Percentiles rank a stretch among this genome's conserved stretches.
Evolutionary conservation across 2,329 filamentous ascomycete genomes (phyloP).

Genomic region (Fulvia fulva): DNA sequence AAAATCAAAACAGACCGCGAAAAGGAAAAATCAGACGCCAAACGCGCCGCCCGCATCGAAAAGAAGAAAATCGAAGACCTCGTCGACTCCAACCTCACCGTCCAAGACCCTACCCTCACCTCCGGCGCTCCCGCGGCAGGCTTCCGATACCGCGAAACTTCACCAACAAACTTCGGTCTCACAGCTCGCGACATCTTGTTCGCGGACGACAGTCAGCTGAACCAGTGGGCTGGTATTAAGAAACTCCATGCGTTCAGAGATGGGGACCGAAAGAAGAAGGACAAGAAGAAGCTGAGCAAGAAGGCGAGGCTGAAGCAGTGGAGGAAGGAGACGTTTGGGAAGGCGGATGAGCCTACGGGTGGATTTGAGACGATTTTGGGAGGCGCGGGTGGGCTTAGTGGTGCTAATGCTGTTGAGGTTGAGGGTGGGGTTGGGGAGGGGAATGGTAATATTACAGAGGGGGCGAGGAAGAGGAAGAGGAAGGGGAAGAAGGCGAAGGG

Average conservation of each 20-base stretch:
- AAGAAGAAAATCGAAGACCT: slow-evolving; percentile 79
- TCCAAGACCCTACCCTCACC: slow-evolving; percentile 60
- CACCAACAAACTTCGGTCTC: slow-evolving; percentile 83
- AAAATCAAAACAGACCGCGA: slow-evolving; percentile 41
- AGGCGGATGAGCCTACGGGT: slow-evolving; percentile 50
- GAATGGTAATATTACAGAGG: slow-evolving; percentile 14
- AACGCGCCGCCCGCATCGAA: slow-evolving; percentile 75
- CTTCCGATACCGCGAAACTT: slow-evolving; percentile 95
- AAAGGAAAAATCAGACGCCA: slow-evolving; percentile 49
- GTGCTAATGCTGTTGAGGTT: slow-evolving; percentile 29
- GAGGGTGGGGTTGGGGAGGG: slow-evolving; percentile 21
- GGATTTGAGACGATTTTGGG: slow-evolving; percentile 36
- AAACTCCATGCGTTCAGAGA: slow-evolving; percentile 90
- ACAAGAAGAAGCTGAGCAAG: slow-evolving; percentile 85
- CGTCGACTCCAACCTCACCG: slow-evolving; percentile 74
- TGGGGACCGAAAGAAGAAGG: slow-evolving; percentile 79
- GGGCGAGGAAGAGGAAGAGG: slow-evolving; percentile 21
- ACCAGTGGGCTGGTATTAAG: slow-evolving; percentile 89
- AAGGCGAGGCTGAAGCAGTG: slow-evolving; percentile 87
- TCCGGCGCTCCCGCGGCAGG: slow-evolving; percentile 44
- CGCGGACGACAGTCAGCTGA: slow-evolving; percentile 78
- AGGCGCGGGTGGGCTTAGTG: slow-evolving; percentile 25
- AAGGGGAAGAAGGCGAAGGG: slow-evolving; percentile 38
- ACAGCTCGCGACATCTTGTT: slow-evolving; percentile 88
- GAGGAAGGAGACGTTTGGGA: slow-evolving; percentile 66